Evolutionary conservation across 805 yeast genomes (phyloP).

Genomic region (Candida yuanshanica): DNA sequence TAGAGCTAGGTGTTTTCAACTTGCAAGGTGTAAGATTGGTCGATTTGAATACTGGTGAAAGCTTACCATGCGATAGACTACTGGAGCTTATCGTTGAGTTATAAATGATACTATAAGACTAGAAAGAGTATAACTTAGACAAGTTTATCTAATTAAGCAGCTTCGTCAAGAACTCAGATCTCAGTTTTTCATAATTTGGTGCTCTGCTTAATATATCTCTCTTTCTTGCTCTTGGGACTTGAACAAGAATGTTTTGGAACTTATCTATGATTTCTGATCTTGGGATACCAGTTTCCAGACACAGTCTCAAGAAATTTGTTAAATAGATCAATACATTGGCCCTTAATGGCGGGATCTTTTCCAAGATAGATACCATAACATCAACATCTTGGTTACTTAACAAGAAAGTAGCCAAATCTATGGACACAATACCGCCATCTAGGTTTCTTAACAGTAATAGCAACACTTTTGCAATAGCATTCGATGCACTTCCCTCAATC

Average conservation of each 20-base stretch:
- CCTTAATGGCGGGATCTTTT: constrained; percentile 34
- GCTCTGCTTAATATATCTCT: constrained; percentile 20
- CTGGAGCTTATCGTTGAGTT: constrained; percentile 53
- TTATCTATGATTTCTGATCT: constrained; percentile 16
- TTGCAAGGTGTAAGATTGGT: constrained; percentile 60
- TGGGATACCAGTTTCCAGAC: constrained; percentile 22
- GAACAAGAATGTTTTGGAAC: constrained; percentile 29
- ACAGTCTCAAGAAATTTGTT: constrained; percentile 32
- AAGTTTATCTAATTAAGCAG: constrained; percentile 4
- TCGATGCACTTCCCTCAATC: constrained; percentile 16
- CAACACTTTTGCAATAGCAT: constrained; percentile 25
- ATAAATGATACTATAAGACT: neutral
- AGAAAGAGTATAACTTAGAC: neutral
- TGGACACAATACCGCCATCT: constrained; percentile 37
- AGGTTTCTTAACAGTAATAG: constrained; percentile 27
- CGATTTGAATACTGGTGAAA: constrained; percentile 60
- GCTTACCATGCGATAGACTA: constrained; percentile 62
- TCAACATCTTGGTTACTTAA: constrained; percentile 20
- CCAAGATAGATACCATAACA: constrained; percentile 30
- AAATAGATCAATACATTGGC: constrained; percentile 37
- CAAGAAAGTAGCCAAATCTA: constrained; percentile 23
- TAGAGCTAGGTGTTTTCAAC: constrained; percentile 58
- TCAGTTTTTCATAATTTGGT: constrained; percentile 24
- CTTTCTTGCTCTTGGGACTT: constrained; percentile 25
- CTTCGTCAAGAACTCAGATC: constrained; percentile 27